A percentile compares a stretch with the other conserved stretches of the same genome.
Evolutionary conservation across 257 asterid genomes (phyloP).

Genomic region (Leptodermis oblonga): DNA sequence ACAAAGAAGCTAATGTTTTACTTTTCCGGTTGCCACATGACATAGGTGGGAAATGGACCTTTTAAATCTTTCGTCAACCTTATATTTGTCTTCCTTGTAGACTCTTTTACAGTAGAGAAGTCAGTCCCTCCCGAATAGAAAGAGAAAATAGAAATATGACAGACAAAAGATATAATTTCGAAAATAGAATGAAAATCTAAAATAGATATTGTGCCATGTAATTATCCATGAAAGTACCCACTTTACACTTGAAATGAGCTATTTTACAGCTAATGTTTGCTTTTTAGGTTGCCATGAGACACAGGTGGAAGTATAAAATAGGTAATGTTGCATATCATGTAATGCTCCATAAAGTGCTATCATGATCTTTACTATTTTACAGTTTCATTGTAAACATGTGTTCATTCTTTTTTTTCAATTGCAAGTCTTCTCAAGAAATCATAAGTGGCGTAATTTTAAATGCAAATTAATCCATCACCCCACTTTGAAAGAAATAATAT

Average conservation of each 20-base stretch:
- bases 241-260: neutral
- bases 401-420: neutral
- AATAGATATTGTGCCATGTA: neutral
- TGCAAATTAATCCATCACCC: neutral
- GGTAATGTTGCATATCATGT: neutral
- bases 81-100: no score
- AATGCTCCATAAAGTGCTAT: neutral
- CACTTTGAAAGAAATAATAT: no score
- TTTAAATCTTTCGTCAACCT: no score
- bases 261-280: neutral
- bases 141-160: no score
- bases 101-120: no score
- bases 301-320: neutral
- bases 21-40: neutral
- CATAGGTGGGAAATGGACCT: no score
- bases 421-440: neutral
- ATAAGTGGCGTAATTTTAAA: neutral
- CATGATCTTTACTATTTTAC: no score
- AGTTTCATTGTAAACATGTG: no score
- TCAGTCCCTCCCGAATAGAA: no score
- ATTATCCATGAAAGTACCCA: neutral
- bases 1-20: neutral
- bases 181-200: no score
- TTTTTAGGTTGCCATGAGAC: slow-evolving; percentile 1
- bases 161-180: no score